Conservation (phyloP, 352 stramenopile species). For the Phytopythium chamaehyphon region DNA sequence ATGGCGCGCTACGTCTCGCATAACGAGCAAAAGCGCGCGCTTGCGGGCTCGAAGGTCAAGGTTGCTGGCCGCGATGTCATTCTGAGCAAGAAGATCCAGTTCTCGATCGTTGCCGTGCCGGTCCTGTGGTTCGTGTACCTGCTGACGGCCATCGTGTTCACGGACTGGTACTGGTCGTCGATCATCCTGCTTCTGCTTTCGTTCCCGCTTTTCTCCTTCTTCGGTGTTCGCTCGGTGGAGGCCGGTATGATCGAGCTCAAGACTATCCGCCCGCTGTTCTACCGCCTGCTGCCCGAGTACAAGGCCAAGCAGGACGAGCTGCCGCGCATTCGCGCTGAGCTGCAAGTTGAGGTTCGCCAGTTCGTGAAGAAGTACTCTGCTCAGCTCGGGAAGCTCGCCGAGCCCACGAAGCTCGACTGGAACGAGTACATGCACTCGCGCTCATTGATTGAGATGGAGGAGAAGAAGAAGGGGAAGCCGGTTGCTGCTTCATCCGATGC, state of each 20-base stretch:
- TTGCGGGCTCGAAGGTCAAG: slow-evolving; percentile 90
- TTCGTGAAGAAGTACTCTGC: slow-evolving; percentile 76
- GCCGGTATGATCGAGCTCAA: slow-evolving; percentile 87
- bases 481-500: neutral
- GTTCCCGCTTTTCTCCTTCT: slow-evolving; percentile 87
- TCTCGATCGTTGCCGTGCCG: slow-evolving; percentile 89
- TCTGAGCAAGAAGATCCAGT: slow-evolving; percentile 92
- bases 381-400: slow-evolving; percentile 58
- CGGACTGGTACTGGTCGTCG: slow-evolving; percentile 84
- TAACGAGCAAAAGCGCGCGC: slow-evolving; percentile 76
- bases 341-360: slow-evolving; percentile 72
- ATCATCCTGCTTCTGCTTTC: slow-evolving; percentile 75
- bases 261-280: slow-evolving; percentile 79
- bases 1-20: slow-evolving; percentile 75
- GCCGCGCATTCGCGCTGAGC: slow-evolving; percentile 45
- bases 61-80: slow-evolving; percentile 88
- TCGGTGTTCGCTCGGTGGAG: slow-evolving; percentile 82
- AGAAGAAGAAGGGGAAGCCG: slow-evolving; percentile 24
- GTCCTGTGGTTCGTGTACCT: slow-evolving; percentile 86
- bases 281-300: slow-evolving; percentile 73
- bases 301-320: slow-evolving; percentile 79
- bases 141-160: slow-evolving; percentile 72
- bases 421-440: slow-evolving; percentile 81
- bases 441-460: slow-evolving; percentile 26
- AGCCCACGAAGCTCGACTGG: slow-evolving; percentile 77